Conservation (phyloP, 1,284 basidiomycete species). For the Rhodotorula mucilaginosa region DNA sequence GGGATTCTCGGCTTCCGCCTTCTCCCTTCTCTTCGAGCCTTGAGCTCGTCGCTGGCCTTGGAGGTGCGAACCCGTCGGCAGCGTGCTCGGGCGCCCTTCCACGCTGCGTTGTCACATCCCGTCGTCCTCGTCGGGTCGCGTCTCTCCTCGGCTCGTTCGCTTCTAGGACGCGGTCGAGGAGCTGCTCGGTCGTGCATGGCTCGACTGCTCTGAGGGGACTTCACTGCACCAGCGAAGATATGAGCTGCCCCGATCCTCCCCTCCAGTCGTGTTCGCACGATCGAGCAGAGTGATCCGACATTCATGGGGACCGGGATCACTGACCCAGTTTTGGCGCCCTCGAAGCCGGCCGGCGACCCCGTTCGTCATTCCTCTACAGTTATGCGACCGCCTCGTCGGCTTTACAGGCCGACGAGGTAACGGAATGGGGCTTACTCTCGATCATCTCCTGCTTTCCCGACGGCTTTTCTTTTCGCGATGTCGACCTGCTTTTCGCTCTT, state of each 20-base stretch:
- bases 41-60: neutral
- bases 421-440: constrained; percentile 34
- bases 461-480: neutral
- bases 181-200: neutral
- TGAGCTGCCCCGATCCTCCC: constrained; percentile 7
- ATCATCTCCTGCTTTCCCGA: constrained; percentile 6
- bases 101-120: neutral
- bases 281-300: neutral
- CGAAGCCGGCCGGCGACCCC: constrained; percentile 19
- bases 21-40: neutral
- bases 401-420: constrained; percentile 3
- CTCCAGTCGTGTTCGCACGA: neutral
- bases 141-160: neutral
- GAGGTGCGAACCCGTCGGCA: constrained; percentile 4
- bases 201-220: too few relatives aligned
- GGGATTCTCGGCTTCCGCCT: neutral
- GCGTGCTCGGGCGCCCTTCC: constrained; percentile 5
- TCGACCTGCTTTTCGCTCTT: neutral
- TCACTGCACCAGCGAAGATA: constrained; percentile 14
- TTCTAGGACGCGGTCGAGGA: neutral
- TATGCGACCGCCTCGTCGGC: constrained; percentile 17
- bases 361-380: constrained; percentile 30
- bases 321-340: constrained; percentile 1
- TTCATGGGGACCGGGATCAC: neutral
- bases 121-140: neutral